Evolutionary conservation across 129 eudicot species (phyloP), one percentile per base, ranked within the genome.

Genomic region (Saposhnikovia divaricata): DNA sequence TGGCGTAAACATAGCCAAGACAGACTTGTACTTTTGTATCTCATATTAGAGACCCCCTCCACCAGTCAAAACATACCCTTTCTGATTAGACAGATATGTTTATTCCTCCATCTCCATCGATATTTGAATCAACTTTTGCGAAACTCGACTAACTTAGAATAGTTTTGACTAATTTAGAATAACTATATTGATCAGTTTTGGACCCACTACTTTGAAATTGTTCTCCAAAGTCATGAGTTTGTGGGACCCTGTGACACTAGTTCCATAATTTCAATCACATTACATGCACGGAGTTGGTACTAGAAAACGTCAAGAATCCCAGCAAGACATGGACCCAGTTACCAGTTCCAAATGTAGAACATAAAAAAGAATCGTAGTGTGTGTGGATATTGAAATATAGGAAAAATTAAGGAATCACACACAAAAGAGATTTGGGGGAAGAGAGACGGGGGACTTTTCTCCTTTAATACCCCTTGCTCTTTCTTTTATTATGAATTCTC

Each of bases 391-490:
- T 38, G 46, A 71, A 71, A 34, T 28, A 38, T 70, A 9, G 48
- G 14, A 57, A 47, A 57, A 19, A 42, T 53, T 19, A 42, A 23
- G 66, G 9, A 40, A 44, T 34, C 21, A 31, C 39, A 63, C 21
- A 31, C 39, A 63, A 18, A 44, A 42, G 79, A 57, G 9, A 81
- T 74, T 16, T 72, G 72, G 76, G 72, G 21, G 31, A 63, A 74
- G 78, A 81, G 83, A 46, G 81, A 81, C 18, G 78, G 83, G 74
- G 75, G 65, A 31, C n/a, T 68, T 76, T 23, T 76, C 70, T 21
- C 34, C 72, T 21, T 40, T 28, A 3, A 44, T 69, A 51, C 44
- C 85, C 79, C 85, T 9, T 74, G 79, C 80, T 80, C 85, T 19
- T 71, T 48, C 23, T 68, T 18, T 42, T 4, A 65, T 88, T 82